Conservation (phyloP, 768 basidiomycete genomes). For the Lactifluus volemus region DNA sequence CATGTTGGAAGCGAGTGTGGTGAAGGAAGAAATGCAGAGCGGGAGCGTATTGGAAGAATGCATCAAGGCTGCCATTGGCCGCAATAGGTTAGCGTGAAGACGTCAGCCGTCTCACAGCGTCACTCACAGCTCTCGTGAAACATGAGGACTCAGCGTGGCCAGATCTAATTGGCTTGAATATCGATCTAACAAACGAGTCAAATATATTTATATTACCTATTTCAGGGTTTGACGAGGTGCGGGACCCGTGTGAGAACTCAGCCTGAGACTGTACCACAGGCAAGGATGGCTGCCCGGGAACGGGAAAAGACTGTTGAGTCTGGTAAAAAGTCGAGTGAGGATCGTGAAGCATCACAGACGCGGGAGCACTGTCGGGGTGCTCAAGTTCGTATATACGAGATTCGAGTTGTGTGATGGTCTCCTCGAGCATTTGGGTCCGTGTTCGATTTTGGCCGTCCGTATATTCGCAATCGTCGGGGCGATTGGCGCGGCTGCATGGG, state of each 20-base stretch:
- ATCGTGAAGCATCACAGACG: constrained; percentile 18
- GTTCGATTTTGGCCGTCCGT: constrained; percentile 52
- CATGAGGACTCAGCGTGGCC: background rate
- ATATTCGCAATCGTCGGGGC: constrained; percentile 63
- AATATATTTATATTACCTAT: background rate
- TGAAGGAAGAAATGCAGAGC: constrained; percentile 65
- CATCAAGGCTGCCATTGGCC: constrained; percentile 37
- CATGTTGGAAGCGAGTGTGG: constrained; percentile 34
- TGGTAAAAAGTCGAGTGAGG: constrained; percentile 12
- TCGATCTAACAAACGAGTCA: background rate
- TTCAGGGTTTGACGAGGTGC: constrained; percentile 8
- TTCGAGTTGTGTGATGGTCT: constrained; percentile 46
- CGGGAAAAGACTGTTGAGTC: background rate
- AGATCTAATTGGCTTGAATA: background rate
- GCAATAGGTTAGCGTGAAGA: background rate
- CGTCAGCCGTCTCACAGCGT: background rate
- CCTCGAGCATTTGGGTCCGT: constrained; percentile 50
- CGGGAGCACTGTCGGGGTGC: constrained; percentile 10
- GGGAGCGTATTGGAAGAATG: constrained; percentile 47
- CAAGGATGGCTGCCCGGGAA: background rate
- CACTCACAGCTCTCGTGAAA: constrained; percentile 15
- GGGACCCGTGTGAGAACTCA: constrained; percentile 3
- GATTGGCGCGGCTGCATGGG: constrained; percentile 47
- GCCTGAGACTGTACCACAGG: background rate
- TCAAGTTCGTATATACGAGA: constrained; percentile 34